Evolutionary conservation across 2,329 filamentous ascomycete species (phyloP).

Genomic region (Cordyceps farinosa): DNA sequence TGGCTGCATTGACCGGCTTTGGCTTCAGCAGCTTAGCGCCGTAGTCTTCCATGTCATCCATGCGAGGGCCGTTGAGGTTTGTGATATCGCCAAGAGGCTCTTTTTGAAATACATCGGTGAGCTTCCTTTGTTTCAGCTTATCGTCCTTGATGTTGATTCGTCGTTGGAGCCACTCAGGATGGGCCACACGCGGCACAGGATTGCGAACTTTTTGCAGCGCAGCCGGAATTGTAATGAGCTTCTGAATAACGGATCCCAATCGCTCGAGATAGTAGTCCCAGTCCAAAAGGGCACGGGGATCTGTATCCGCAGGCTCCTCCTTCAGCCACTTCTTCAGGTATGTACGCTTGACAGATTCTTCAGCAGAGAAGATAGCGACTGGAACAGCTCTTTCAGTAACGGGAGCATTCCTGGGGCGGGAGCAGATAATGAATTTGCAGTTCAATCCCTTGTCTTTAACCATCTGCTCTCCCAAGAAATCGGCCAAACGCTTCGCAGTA

Average conservation of each 20-base stretch:
- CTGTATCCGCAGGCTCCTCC: constrained; percentile 86
- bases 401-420: constrained; percentile 78
- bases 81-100: constrained; percentile 70
- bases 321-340: constrained; percentile 95
- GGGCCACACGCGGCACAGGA: constrained; percentile 85
- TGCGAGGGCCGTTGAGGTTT: constrained; percentile 54
- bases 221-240: constrained; percentile 96
- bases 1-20: constrained; percentile 52
- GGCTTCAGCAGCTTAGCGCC: constrained; percentile 65
- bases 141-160: constrained; percentile 95
- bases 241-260: constrained; percentile 95
- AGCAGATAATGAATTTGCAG: constrained; percentile 98
- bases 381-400: constrained; percentile 94
- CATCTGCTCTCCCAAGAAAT: constrained; percentile 98
- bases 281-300: constrained; percentile 84
- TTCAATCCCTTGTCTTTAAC: constrained; percentile 98
- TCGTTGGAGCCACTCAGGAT: constrained; percentile 94
- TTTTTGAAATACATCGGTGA: constrained; percentile 83
- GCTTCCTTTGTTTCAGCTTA: constrained; percentile 96
- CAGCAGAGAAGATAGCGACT: constrained; percentile 94
- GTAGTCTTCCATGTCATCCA: constrained; percentile 78
- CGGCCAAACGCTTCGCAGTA: constrained; percentile 87
- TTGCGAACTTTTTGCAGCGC: constrained; percentile 93
- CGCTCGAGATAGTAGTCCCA: constrained; percentile 98
- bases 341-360: constrained; percentile 78